Conservation (phyloP, 257 asterid genomes). For the Buddleja alternifolia region DNA sequence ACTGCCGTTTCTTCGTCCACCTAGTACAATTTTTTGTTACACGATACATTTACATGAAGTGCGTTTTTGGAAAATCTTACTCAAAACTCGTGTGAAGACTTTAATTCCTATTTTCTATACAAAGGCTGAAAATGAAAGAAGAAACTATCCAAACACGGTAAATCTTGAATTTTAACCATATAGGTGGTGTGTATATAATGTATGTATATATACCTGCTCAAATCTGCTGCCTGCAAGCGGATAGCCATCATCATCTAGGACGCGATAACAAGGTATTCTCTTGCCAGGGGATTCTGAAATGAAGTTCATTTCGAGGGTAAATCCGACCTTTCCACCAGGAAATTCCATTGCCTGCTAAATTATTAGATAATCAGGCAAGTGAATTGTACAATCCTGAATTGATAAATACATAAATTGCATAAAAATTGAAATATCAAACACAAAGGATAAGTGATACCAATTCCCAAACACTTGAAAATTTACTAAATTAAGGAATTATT, state of each 20-base stretch:
- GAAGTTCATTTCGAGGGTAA: slow-evolving; percentile 65
- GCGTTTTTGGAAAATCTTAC: not conserved
- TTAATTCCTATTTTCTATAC: not conserved
- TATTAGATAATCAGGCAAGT: not conserved
- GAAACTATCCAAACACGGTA: not conserved
- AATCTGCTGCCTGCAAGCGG: slow-evolving; percentile 49
- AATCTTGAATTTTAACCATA: not conserved
- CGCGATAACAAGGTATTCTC: slow-evolving; percentile 87
- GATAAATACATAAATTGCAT: not conserved
- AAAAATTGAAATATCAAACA: not conserved
- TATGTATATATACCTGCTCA: slow-evolving; percentile 48
- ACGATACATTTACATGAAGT: not conserved
- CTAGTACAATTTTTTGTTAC: slow-evolving; percentile 35
- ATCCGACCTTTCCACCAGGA: slow-evolving; percentile 82
- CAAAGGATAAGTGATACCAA: not conserved
- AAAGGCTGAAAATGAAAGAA: not conserved
- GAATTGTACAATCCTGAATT: not conserved
- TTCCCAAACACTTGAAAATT: too few species aligned
- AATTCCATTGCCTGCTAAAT: slow-evolving; percentile 64
- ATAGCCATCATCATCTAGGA: slow-evolving; percentile 77
- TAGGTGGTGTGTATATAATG: too few species aligned
- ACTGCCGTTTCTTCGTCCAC: slow-evolving; percentile 70
- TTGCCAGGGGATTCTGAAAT: slow-evolving; percentile 60
- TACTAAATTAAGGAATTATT: too few species aligned
- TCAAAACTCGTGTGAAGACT: too few species aligned